A percentile compares a stretch with the other conserved stretches of the same genome.
Evolutionary conservation across 345 rosid genomes (phyloP).

Genomic region (Citrus hindsii): DNA sequence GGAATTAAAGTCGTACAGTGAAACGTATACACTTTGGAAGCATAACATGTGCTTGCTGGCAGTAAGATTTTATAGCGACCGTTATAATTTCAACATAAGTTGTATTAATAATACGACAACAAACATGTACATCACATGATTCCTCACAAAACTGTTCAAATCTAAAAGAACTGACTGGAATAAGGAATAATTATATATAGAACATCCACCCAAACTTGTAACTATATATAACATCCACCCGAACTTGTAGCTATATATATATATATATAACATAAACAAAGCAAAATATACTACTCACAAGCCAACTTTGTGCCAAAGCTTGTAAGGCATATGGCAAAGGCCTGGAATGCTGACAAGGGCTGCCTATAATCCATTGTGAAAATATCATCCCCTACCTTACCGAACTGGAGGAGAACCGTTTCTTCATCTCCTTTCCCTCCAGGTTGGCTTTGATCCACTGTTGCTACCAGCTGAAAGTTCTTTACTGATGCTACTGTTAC

Average conservation of each 20-base stretch:
- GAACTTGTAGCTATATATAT: background rate
- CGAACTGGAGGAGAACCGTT: slow-evolving; percentile 82
- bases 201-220: slow-evolving; percentile 17
- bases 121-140: slow-evolving; percentile 33
- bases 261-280: background rate
- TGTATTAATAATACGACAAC: slow-evolving; percentile 25
- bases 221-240: slow-evolving; percentile 14
- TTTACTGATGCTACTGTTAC: slow-evolving; percentile 94
- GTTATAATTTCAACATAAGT: slow-evolving; percentile 9
- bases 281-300: slow-evolving; percentile 52
- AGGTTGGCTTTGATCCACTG: slow-evolving; percentile 69
- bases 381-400: slow-evolving; percentile 79
- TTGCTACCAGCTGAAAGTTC: slow-evolving; percentile 87
- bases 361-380: slow-evolving; percentile 94
- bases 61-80: background rate
- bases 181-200: slow-evolving; percentile 16
- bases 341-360: slow-evolving; percentile 91
- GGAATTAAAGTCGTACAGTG: no score
- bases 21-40: background rate
- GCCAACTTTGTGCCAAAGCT: slow-evolving; percentile 97
- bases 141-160: slow-evolving; percentile 17
- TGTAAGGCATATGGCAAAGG: slow-evolving; percentile 90
- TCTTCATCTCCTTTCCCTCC: slow-evolving; percentile 92
- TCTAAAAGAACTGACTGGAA: slow-evolving; percentile 7
- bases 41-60: background rate